Percentiles rank a stretch among this genome's conserved stretches.
phyloP scores from a whole-genome alignment of 148 eudicot genomes.

The Bassia scoparia region DNA sequence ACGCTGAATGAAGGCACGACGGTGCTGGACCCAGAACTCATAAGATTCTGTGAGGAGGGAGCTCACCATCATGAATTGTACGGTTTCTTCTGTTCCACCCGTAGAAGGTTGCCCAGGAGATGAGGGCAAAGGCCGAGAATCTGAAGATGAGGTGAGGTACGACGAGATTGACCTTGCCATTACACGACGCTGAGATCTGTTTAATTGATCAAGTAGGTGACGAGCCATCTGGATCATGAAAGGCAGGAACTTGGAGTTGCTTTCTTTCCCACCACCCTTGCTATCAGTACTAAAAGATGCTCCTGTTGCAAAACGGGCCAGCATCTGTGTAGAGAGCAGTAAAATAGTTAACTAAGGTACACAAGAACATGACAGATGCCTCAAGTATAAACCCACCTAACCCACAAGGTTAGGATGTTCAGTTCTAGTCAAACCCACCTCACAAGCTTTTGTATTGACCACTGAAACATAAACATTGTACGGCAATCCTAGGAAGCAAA shows the following conservation, averaged over 20 bases:
- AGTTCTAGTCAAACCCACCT: background rate
- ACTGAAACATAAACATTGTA: no score
- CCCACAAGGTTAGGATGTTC: background rate
- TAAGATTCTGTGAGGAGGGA: conserved; percentile 89
- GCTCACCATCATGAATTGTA: conserved; percentile 97
- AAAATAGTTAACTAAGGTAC: conserved; percentile 2
- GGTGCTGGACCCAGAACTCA: conserved; percentile 88
- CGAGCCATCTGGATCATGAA: conserved; percentile 97
- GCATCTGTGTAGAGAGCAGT: conserved; percentile 53
- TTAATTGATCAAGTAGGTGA: conserved; percentile 70
- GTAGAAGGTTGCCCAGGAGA: conserved; percentile 46
- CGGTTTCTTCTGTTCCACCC: conserved; percentile 77
- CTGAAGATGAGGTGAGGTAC: conserved; percentile 59
- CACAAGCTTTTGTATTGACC: no score
- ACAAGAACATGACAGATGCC: background rate
- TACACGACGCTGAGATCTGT: conserved; percentile 63
- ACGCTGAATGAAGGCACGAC: conserved; percentile 76
- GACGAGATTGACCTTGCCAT: conserved; percentile 64
- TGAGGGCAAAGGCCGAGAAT: conserved; percentile 43
- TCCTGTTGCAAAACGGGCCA: conserved; percentile 96
- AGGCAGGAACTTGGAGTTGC: conserved; percentile 85
- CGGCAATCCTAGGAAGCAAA: background rate
- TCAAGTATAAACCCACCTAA: background rate
- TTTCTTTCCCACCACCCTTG: conserved; percentile 97
- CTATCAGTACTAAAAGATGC: conserved; percentile 81